Evolutionary conservation across 2,329 filamentous ascomycete species (phyloP).

Genomic region (Fusarium poae): DNA sequence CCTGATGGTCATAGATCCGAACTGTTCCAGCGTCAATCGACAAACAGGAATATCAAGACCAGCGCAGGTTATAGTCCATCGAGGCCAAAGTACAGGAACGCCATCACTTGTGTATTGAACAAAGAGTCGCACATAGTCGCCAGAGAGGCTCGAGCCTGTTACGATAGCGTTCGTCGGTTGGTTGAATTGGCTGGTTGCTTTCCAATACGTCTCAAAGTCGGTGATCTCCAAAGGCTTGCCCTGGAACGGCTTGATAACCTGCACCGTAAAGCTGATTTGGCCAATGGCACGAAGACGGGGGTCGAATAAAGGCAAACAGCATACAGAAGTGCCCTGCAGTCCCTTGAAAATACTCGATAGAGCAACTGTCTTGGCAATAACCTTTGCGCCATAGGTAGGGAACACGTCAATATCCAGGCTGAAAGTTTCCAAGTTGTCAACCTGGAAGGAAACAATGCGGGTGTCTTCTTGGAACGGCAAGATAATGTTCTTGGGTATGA

Average conservation of each 20-base stretch:
- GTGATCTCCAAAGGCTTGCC: constrained; percentile 95
- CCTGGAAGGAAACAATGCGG: constrained; percentile 92
- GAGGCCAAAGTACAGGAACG: constrained; percentile 87
- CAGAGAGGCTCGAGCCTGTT: constrained; percentile 93
- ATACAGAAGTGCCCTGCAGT: constrained; percentile 79
- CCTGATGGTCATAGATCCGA: constrained; percentile 65
- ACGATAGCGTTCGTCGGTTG: constrained; percentile 85
- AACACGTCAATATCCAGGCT: constrained; percentile 98
- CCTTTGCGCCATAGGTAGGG: constrained; percentile 95
- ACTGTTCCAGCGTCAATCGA: constrained; percentile 80
- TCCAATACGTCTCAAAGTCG: constrained; percentile 99
- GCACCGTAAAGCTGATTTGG: constrained; percentile 92
- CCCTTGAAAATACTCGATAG: constrained; percentile 88
- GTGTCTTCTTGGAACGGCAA: constrained; percentile 97
- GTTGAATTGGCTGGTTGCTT: constrained; percentile 93
- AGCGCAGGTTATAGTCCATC: constrained; percentile 82
- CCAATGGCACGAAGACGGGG: constrained; percentile 91
- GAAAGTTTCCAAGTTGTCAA: constrained; percentile 93
- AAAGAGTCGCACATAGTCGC: constrained; percentile 93
- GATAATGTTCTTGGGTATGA: constrained; percentile 96
- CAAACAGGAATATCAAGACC: constrained; percentile 86
- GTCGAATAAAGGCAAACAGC: constrained; percentile 91
- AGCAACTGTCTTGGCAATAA: constrained; percentile 95
- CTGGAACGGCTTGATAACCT: constrained; percentile 96
- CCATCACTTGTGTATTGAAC: constrained; percentile 92